Evolutionary conservation across 192 early-diverging fungal genomes (phyloP), one percentile per base, ranked within the genome.

Genomic region (Globomyces pollinis-pini): DNA sequence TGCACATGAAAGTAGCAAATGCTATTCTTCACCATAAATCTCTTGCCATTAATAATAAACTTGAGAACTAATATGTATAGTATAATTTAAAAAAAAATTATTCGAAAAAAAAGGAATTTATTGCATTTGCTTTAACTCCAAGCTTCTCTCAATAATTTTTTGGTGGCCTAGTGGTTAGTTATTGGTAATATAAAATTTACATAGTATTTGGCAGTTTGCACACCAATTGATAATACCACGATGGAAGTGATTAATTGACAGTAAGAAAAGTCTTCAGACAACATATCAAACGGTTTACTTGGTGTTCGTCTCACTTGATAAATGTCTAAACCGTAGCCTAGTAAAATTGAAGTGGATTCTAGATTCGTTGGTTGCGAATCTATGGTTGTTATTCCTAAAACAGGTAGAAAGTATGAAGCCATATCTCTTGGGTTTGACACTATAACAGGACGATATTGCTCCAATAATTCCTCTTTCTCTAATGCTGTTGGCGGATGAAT

Each of bases 191-290:
- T n/a, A n/a, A n/a, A n/a, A n/a, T n/a, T n/a, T 53, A 78, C 73
- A 57, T 75, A 60, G 41, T 65, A 43, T 43, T 65, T 69, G 24
- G 85, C 80, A 43, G 94, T 75, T 49, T 86, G 51, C 61, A 94
- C 84, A 15, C 84, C 87, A 12, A 79, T 75, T 0, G 82, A 67
- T 53, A 99, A 73, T 12, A 74, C 84, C n/a, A 86, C 74, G 29
- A 95, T 87, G 0, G 94, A 96, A 57, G 77, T 64, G 41, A 94
- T 67, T 65, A 99, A 70, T 54, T 86, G 84, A 15, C 73, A 67
- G 61, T 95, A 94, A 65, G 81, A 90, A 73, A 99, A 99, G 57
- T 88, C 84, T 65, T 93, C 88, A 69, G 86, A 88, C 57, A 99
- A 70, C 44, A 89, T 77, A 73, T 99, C 96, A 74, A 99, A 99